These are phyloP conservation scores for Ceriops zippeliana DNA, from an alignment of 345 rosid species.

Conservation along the genomic window DNA sequence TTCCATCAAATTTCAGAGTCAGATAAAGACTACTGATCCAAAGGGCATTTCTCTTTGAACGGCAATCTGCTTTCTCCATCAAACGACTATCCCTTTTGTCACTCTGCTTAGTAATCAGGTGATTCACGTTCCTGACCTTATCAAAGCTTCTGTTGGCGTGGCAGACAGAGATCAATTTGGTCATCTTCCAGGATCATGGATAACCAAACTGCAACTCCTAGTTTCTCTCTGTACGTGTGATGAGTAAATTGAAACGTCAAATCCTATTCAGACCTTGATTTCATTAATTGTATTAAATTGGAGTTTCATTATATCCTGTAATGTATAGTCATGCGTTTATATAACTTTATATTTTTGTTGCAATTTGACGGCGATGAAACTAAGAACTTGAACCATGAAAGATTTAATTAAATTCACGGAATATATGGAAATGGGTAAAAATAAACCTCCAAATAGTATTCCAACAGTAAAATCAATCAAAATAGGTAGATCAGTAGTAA, in stretches of 20 bases:
- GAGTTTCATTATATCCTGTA: too few species aligned
- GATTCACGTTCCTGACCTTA: not conserved
- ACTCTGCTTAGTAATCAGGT: not conserved
- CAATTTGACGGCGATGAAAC: too few species aligned
- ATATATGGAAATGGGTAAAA: not conserved
- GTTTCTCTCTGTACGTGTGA: too few species aligned
- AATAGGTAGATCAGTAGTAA: conserved; percentile 6
- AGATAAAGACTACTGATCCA: not conserved
- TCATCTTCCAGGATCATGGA: not conserved
- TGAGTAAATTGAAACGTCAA: too few species aligned
- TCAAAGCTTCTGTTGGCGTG: conserved; percentile 1
- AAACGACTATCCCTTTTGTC: not conserved
- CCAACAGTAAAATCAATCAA: conserved; percentile 9
- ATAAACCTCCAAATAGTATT: conserved; percentile 10
- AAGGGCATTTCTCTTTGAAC: conserved; percentile 4
- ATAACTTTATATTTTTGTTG: too few species aligned
- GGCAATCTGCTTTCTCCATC: not conserved
- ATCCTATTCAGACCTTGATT: too few species aligned
- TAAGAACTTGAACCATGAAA: not conserved
- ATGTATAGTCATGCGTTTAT: too few species aligned
- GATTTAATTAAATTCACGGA: not conserved
- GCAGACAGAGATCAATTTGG: not conserved
- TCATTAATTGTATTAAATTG: too few species aligned
- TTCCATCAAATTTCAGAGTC: too few species aligned
- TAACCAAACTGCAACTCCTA: too few species aligned